Evolutionary conservation across 345 rosid species (phyloP).

Genomic region (Microcos paniculata): DNA sequence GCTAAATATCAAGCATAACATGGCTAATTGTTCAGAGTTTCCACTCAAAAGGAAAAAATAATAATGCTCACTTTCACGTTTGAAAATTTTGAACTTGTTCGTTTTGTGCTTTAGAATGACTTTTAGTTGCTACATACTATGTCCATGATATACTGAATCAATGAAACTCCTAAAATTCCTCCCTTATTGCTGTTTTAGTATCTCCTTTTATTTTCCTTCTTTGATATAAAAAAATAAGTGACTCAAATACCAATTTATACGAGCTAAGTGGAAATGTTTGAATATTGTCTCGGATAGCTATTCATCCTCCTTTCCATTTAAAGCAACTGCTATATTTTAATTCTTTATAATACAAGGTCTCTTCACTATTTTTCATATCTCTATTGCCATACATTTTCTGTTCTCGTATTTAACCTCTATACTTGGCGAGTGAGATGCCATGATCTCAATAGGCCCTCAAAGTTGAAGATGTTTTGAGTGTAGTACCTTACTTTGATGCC

Average conservation of each 20-base stretch:
- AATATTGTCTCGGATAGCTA: not conserved
- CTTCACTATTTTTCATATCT: not conserved
- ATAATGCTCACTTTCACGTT: not conserved
- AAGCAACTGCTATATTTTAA: not conserved
- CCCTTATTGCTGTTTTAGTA: not conserved
- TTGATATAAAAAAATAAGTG: not conserved
- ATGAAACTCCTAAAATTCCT: not conserved
- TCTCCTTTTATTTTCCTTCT: not conserved
- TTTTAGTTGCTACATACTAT: not conserved
- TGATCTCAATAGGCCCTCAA: not conserved
- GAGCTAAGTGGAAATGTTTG: not conserved
- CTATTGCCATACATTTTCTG: not conserved
- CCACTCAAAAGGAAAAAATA: not conserved
- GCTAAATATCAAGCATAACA: not conserved
- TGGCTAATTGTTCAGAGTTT: not conserved
- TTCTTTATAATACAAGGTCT: not conserved
- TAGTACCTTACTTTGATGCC: not conserved
- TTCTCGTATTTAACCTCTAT: not conserved
- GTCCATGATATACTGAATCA: not conserved
- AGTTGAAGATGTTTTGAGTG: not conserved
- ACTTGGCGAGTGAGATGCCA: not conserved
- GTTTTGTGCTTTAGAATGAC: too few species aligned
- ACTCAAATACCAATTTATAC: not conserved
- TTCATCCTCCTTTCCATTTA: not conserved
- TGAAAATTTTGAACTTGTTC: not conserved